Percentiles rank a stretch among this genome's conserved stretches.
phyloP scores from a whole-genome alignment of 2,329 filamentous ascomycete species.

The Niveomyces coronatus region DNA sequence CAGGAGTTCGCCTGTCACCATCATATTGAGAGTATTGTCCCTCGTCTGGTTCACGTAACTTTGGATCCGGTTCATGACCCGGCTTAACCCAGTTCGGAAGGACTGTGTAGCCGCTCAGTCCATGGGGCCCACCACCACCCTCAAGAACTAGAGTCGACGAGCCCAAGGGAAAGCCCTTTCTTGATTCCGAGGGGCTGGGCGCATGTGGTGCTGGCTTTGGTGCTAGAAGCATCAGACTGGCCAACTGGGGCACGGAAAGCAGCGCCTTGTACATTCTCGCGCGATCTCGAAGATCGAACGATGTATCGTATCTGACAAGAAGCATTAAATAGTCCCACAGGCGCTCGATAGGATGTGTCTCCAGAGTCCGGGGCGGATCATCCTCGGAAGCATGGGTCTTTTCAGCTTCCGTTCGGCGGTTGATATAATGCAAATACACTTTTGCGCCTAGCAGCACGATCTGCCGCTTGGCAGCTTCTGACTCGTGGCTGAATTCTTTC shows the following conservation, averaged over 20 bases:
- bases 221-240: constrained; percentile 79
- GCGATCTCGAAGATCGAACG: constrained; percentile 88
- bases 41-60: constrained; percentile 49
- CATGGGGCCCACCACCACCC: constrained; percentile 60
- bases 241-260: constrained; percentile 73
- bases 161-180: constrained; percentile 69
- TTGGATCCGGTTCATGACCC: constrained; percentile 69
- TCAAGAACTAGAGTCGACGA: constrained; percentile 80
- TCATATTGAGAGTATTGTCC: constrained; percentile 21
- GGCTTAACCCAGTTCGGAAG: constrained; percentile 77
- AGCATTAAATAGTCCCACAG: constrained; percentile 80
- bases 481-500: constrained; percentile 75
- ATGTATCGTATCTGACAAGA: constrained; percentile 84
- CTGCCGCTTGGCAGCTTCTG: constrained; percentile 78
- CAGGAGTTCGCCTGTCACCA: constrained; percentile 19
- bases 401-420: constrained; percentile 42
- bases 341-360: constrained; percentile 56
- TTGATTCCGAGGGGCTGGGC: constrained; percentile 76
- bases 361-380: constrained; percentile 20
- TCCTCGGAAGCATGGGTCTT: constrained; percentile 25
- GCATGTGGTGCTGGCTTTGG: constrained; percentile 90
- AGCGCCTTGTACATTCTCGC: constrained; percentile 81
- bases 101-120: constrained; percentile 66
- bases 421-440: constrained; percentile 84
- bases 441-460: constrained; percentile 92